These are phyloP conservation scores for Solanum pinnatisectum DNA, from an alignment of 257 asterid species.

Conservation along the genomic window DNA sequence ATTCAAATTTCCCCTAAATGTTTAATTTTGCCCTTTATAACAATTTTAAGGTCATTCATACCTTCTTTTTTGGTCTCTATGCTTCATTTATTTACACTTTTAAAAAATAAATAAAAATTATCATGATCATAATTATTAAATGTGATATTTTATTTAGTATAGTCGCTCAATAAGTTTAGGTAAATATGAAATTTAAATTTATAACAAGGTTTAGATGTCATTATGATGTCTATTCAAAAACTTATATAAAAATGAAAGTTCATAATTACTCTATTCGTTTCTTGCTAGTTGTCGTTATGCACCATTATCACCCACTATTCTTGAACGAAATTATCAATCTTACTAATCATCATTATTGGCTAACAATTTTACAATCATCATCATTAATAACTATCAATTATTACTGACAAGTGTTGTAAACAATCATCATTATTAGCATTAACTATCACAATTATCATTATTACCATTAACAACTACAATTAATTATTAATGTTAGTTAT, in stretches of 20 bases:
- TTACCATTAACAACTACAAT: not conserved
- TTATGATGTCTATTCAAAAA: too few relatives aligned
- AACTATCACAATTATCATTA: not conserved
- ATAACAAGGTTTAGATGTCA: too few relatives aligned
- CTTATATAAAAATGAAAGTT: too few relatives aligned
- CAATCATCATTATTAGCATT: not conserved
- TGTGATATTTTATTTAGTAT: not conserved
- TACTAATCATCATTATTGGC: not conserved
- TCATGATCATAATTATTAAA: not conserved
- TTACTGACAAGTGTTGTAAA: too few relatives aligned
- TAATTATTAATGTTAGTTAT: too few relatives aligned
- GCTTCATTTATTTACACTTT: not conserved
- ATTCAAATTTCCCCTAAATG: not conserved
- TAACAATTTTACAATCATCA: too few relatives aligned
- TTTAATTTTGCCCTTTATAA: not conserved
- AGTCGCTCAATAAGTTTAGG: not conserved
- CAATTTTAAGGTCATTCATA: not conserved
- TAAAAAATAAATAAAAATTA: too few relatives aligned
- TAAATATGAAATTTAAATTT: too few relatives aligned
- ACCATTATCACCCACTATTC: not conserved
- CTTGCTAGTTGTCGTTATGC: accelerated
- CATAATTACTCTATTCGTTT: too few relatives aligned
- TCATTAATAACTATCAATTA: too few relatives aligned
- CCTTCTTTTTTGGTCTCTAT: not conserved
- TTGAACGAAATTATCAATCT: too few relatives aligned